Conservation (phyloP, 805 yeast species). For the Metschnikowia arizonensis region DNA sequence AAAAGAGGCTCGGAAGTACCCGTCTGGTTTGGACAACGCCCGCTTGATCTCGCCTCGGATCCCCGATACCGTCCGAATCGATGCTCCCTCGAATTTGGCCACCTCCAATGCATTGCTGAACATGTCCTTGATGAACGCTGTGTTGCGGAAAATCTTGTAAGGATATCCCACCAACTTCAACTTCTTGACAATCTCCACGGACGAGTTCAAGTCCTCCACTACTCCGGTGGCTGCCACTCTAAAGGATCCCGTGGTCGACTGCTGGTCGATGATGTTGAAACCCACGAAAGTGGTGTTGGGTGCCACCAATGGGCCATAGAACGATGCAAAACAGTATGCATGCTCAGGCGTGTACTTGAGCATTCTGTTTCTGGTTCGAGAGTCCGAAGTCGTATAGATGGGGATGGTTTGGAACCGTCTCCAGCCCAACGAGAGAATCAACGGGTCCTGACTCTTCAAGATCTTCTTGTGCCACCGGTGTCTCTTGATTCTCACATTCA, state of each 20-base stretch:
- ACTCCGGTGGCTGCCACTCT: conserved; percentile 96
- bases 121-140: conserved; percentile 97
- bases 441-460: conserved; percentile 90
- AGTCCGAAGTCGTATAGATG: conserved; percentile 91
- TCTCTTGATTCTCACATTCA: conserved; percentile 91
- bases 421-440: conserved; percentile 94
- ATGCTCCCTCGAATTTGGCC: conserved; percentile 97
- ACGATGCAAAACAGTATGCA: conserved; percentile 91
- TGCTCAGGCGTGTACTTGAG: conserved; percentile 98
- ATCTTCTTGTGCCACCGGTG: conserved; percentile 99
- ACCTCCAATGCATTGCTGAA: conserved; percentile 88
- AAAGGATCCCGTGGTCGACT: conserved; percentile 83
- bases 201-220: conserved; percentile 86
- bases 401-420: conserved; percentile 97
- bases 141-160: conserved; percentile 86
- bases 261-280: conserved; percentile 79
- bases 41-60: conserved; percentile 96
- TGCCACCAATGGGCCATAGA: conserved; percentile 94
- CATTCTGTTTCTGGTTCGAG: conserved; percentile 97
- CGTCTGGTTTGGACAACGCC: conserved; percentile 91
- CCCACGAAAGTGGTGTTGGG: conserved; percentile 98
- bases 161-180: conserved; percentile 94
- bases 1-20: conserved; percentile 92
- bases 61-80: conserved; percentile 94
- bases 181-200: conserved; percentile 91